These are phyloP conservation scores for Phytophthora pinifolia DNA, from an alignment of 352 stramenopile species.

Conservation along the genomic window DNA sequence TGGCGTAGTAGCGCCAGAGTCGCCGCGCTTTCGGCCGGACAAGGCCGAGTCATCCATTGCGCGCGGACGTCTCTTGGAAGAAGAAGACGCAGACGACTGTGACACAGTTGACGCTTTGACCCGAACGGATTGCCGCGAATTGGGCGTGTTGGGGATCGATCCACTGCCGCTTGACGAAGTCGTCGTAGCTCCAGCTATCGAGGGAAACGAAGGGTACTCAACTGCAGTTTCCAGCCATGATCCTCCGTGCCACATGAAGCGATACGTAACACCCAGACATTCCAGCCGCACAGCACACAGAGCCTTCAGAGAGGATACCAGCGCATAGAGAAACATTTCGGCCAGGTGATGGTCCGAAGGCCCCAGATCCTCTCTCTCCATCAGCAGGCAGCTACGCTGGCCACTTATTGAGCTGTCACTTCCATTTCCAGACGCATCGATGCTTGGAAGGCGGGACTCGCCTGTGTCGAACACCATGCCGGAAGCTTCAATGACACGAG, in stretches of 20 bases:
- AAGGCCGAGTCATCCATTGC: constrained; percentile 49
- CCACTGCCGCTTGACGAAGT: constrained; percentile 8
- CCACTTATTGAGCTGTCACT: constrained; percentile 9
- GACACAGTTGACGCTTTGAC: constrained; percentile 18
- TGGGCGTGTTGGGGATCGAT: constrained; percentile 18
- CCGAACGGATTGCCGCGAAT: constrained; percentile 30
- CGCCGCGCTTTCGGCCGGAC: constrained; percentile 23
- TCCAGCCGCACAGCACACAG: constrained; percentile 53
- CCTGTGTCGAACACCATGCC: constrained; percentile 46
- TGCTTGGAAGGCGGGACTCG: constrained; percentile 25
- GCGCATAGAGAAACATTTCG: constrained; percentile 63
- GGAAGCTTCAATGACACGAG: constrained; percentile 36
- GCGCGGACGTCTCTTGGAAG: constrained; percentile 22
- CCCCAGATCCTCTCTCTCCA: constrained; percentile 49
- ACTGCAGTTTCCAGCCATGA: constrained; percentile 61
- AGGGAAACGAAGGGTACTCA: constrained; percentile 41
- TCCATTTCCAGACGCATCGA: constrained; percentile 8
- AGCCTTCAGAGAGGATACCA: constrained; percentile 58
- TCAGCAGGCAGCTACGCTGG: constrained; percentile 34
- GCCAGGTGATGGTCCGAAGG: constrained; percentile 36
- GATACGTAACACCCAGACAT: constrained; percentile 50
- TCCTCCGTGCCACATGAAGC: constrained; percentile 55
- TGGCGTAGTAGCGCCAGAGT: constrained; percentile 25
- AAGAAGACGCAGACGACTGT: constrained; percentile 25
- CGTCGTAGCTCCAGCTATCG: constrained; percentile 2